phyloP scores from a whole-genome alignment of 2,329 filamentous ascomycete genomes.

The Talaromyces pinophilus region DNA sequence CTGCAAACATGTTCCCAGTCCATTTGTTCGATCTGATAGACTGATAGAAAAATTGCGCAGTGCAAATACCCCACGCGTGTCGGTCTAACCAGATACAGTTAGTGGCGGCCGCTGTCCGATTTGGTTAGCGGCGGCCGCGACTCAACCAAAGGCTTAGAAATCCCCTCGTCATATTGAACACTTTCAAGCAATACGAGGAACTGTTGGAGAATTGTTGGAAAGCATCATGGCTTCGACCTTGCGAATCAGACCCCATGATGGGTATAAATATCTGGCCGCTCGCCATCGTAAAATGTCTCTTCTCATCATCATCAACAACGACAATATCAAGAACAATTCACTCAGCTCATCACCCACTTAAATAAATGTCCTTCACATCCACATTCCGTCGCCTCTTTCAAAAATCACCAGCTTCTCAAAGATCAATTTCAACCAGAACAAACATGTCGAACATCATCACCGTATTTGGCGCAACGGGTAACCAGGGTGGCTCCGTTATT shows the following conservation, averaged over 20 bases:
- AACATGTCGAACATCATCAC: slow-evolving; percentile 43
- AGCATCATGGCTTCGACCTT: not conserved
- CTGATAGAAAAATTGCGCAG: not conserved
- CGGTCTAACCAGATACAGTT: not conserved
- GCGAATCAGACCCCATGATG: not conserved
- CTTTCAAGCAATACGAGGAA: not conserved
- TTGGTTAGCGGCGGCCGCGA: slow-evolving; percentile 11
- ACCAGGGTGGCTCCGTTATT: slow-evolving; percentile 61
- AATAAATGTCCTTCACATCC: not conserved
- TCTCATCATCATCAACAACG: not conserved
- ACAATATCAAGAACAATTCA: not conserved
- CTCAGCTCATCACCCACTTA: not conserved
- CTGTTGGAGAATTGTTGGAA: not conserved
- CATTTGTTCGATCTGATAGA: not conserved
- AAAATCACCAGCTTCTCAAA: not conserved
- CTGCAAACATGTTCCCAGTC: not conserved
- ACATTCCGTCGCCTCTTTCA: not conserved
- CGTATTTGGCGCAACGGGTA: slow-evolving; percentile 60
- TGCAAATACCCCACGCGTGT: not conserved
- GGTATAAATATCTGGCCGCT: not conserved
- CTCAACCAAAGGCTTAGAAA: not conserved
- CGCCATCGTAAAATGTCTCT: not conserved
- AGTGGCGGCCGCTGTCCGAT: not conserved
- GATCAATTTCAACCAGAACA: slow-evolving; percentile 1
- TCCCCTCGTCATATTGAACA: not conserved